Conservation (phyloP, 495 filamentous ascomycete genomes). For the Parathielavia hyrcaniae region DNA sequence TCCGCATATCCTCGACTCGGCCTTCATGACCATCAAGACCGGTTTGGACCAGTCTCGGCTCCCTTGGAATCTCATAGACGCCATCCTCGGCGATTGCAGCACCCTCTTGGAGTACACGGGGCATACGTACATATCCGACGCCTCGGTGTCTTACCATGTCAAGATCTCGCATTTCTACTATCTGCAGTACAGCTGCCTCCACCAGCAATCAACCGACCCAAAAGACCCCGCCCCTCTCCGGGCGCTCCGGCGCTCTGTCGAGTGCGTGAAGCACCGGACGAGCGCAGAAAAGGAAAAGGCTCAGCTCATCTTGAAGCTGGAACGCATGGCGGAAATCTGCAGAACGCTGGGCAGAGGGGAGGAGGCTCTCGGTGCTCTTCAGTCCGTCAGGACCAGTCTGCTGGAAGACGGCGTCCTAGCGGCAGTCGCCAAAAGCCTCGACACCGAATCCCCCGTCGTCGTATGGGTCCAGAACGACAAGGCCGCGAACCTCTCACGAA, state of each 20-base stretch:
- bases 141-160: constrained; percentile 43
- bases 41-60: constrained; percentile 36
- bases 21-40: constrained; percentile 45
- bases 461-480: constrained; percentile 39
- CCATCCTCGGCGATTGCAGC: constrained; percentile 50
- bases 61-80: constrained; percentile 48
- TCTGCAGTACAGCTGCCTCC: constrained; percentile 46
- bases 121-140: constrained; percentile 25
- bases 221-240: constrained; percentile 41
- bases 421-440: constrained; percentile 32
- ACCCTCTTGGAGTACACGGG: constrained; percentile 47
- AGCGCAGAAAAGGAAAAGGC: constrained; percentile 41
- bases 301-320: constrained; percentile 45
- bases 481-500: constrained; percentile 39
- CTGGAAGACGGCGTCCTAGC: constrained; percentile 43
- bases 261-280: constrained; percentile 42
- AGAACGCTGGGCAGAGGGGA: constrained; percentile 33
- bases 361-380: constrained; percentile 42
- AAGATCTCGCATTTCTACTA: constrained; percentile 78
- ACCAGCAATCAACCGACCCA: constrained; percentile 30
- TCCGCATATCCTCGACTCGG: constrained; percentile 50
- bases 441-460: constrained; percentile 29
- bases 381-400: constrained; percentile 39
- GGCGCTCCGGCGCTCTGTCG: constrained; percentile 47
- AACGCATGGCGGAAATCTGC: constrained; percentile 45